phyloP scores from a whole-genome alignment of 2,329 filamentous ascomycete species.

The Aspergillus japonicus region DNA sequence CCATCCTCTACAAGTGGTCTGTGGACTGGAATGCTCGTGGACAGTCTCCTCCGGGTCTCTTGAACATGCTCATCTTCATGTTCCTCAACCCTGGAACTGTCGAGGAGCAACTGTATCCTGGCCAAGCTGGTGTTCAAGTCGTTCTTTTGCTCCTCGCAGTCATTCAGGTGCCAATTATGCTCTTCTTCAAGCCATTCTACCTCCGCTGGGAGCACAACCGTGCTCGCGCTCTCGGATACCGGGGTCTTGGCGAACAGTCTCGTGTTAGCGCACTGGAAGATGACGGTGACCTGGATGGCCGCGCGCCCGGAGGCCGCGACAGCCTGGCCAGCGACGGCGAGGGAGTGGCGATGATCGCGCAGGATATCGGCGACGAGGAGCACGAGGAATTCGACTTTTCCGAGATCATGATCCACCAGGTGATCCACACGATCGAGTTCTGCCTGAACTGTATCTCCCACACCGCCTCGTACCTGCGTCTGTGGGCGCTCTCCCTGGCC shows the following conservation, averaged over 20 bases:
- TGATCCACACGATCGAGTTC: slow-evolving; percentile 99
- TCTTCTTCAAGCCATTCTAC: slow-evolving; percentile 95
- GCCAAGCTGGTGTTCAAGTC: slow-evolving; percentile 74
- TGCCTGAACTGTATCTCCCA: slow-evolving; percentile 99
- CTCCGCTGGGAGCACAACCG: slow-evolving; percentile 91
- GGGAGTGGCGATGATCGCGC: slow-evolving; percentile 81
- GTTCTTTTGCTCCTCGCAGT: slow-evolving; percentile 79
- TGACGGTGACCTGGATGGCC: slow-evolving; percentile 70
- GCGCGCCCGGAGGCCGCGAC: slow-evolving; percentile 59
- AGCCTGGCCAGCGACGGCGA: slow-evolving; percentile 75
- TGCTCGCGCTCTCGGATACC: slow-evolving; percentile 83
- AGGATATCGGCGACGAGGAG: slow-evolving; percentile 75
- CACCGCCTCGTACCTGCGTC: slow-evolving; percentile 95
- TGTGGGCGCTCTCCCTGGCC: slow-evolving; percentile 94
- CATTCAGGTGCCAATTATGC: slow-evolving; percentile 80
- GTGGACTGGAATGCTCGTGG: slow-evolving; percentile 75
- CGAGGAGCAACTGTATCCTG: slow-evolving; percentile 68
- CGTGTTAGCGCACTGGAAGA: slow-evolving; percentile 87
- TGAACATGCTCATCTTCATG: slow-evolving; percentile 99
- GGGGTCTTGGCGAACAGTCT: slow-evolving; percentile 84
- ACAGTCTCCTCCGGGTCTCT: slow-evolving; percentile 73
- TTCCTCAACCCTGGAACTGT: slow-evolving; percentile 81
- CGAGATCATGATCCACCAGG: slow-evolving; percentile 97
- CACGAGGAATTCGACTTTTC: slow-evolving; percentile 97
- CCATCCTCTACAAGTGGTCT: slow-evolving; percentile 96